phyloP scores from a whole-genome alignment of 345 rosid species.

The Lepidium didymum region DNA sequence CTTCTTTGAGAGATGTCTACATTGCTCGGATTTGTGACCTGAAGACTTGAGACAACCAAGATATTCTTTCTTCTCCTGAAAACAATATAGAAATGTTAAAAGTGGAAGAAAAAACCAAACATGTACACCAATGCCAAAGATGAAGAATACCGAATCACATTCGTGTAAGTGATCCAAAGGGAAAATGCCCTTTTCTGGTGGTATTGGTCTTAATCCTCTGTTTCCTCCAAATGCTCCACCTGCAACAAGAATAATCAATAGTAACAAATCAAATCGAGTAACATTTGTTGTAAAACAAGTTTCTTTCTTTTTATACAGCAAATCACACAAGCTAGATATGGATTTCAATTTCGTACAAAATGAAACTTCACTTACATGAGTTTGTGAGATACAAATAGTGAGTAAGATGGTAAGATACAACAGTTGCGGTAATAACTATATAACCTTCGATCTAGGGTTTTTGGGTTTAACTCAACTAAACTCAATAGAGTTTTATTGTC shows the following conservation, averaged over 20 bases:
- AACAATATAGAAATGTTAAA: background rate
- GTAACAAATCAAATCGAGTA: background rate
- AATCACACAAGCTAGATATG: background rate
- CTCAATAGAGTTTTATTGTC: background rate
- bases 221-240: constrained; percentile 98
- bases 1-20: constrained; percentile 65
- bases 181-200: constrained; percentile 91
- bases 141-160: constrained; percentile 59
- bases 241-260: constrained; percentile 10
- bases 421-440: background rate
- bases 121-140: background rate
- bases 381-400: background rate
- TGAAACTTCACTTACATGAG: background rate
- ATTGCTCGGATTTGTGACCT: constrained; percentile 67
- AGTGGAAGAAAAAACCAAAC: background rate
- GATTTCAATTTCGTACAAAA: background rate
- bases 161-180: constrained; percentile 87
- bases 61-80: constrained; percentile 90
- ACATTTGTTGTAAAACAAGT: background rate
- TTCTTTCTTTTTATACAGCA: background rate
- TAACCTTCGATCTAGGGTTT: background rate
- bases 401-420: background rate
- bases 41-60: constrained; percentile 74
- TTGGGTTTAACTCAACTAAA: background rate
- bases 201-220: constrained; percentile 82